These are phyloP conservation scores for Spergularia bocconei DNA, from an alignment of 148 eudicot genomes.

Conservation along the genomic window DNA sequence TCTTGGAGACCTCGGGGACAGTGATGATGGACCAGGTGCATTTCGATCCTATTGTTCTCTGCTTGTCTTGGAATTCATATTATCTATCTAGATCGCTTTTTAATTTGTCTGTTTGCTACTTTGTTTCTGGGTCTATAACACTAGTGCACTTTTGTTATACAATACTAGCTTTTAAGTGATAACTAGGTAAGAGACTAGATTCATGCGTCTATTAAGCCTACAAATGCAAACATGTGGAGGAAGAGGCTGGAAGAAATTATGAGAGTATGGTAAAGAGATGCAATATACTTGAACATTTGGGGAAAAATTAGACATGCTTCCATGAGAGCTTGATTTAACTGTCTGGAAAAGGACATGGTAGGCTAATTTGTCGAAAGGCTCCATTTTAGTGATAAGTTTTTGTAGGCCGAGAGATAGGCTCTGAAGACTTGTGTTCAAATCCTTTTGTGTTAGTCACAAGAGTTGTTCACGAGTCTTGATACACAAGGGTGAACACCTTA, in stretches of 20 bases:
- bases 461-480: too few relatives aligned
- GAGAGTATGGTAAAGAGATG: too few relatives aligned
- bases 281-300: not conserved
- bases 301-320: not conserved
- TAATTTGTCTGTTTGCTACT: not conserved
- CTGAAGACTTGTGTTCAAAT: too few relatives aligned
- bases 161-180: not conserved
- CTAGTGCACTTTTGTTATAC: not conserved
- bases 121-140: not conserved
- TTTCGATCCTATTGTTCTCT: conserved; percentile 5
- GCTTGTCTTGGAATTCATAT: not conserved
- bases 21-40: conserved; percentile 85
- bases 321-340: not conserved
- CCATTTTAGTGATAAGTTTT: too few relatives aligned
- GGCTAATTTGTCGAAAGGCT: too few relatives aligned
- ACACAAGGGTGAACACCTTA: too few relatives aligned
- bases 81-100: not conserved
- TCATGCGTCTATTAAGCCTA: not conserved
- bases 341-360: not conserved
- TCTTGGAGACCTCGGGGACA: conserved; percentile 80
- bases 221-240: not conserved
- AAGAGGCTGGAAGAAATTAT: too few relatives aligned
- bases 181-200: not conserved
- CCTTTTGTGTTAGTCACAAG: too few relatives aligned
- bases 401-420: too few relatives aligned